Conservation (phyloP, 306 rosid genomes). For the Lathyrus tuberosus region DNA sequence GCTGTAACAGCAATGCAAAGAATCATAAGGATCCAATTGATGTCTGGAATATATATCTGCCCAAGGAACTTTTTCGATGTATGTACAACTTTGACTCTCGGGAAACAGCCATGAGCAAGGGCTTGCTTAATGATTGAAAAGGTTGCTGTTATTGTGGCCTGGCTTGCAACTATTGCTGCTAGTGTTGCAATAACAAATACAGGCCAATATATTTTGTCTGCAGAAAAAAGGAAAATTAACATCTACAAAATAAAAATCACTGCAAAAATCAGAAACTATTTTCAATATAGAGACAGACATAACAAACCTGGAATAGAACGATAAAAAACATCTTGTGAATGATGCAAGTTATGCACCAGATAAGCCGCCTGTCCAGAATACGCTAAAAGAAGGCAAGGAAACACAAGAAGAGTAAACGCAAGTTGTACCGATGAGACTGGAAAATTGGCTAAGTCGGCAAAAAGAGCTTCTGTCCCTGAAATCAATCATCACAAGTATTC, state of each 20-base stretch:
- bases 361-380: slow-evolving; percentile 98
- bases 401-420: slow-evolving; percentile 89
- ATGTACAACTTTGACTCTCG: slow-evolving; percentile 91
- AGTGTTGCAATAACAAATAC: slow-evolving; percentile 84
- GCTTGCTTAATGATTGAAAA: slow-evolving; percentile 95
- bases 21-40: slow-evolving; percentile 94
- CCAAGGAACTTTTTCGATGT: slow-evolving; percentile 80
- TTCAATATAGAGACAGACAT: slow-evolving; percentile 12
- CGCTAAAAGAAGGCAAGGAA: slow-evolving; percentile 95
- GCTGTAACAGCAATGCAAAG: slow-evolving; percentile 92
- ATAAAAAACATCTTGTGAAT: slow-evolving; percentile 61
- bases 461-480: slow-evolving; percentile 99
- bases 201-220: slow-evolving; percentile 83
- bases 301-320: slow-evolving; percentile 91
- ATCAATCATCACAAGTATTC: slow-evolving; percentile 41
- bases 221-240: slow-evolving; percentile 38
- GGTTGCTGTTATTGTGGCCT: slow-evolving; percentile 87
- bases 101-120: slow-evolving; percentile 91
- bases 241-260: slow-evolving; percentile 24
- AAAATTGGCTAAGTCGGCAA: slow-evolving; percentile 89
- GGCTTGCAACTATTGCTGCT: slow-evolving; percentile 96
- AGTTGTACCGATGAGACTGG: slow-evolving; percentile 94
- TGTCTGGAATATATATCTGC: slow-evolving; percentile 88
- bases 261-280: background rate
- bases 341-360: slow-evolving; percentile 58